These are phyloP conservation scores for Triticum turgidum DNA, from an alignment of 176 grass and related monocot species.

Conservation along the genomic window DNA sequence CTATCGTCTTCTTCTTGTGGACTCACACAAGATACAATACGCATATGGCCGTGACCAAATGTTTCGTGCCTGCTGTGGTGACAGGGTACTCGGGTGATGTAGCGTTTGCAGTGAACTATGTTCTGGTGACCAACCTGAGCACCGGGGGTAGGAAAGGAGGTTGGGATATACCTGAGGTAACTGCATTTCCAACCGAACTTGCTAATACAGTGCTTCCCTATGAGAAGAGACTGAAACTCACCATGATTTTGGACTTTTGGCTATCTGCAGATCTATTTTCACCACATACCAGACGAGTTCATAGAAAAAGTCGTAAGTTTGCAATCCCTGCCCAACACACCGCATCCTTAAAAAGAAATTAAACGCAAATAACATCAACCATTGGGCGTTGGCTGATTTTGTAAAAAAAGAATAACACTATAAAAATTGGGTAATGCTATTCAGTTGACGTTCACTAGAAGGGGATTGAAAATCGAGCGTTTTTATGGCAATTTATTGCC, in stretches of 20 bases:
- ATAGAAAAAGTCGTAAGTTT: conserved; percentile 52
- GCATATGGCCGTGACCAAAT: neutral
- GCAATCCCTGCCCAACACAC: no score
- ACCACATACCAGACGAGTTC: conserved; percentile 68
- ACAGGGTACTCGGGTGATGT: conserved; percentile 59
- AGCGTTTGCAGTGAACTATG: conserved; percentile 62
- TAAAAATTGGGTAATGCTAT: no score
- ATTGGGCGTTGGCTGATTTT: no score
- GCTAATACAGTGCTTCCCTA: no score
- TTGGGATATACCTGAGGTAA: conserved; percentile 56
- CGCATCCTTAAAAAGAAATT: no score
- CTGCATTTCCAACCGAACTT: neutral
- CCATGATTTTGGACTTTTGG: no score
- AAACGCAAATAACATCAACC: no score
- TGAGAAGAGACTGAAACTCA: no score
- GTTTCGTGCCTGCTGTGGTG: neutral
- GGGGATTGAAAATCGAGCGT: no score
- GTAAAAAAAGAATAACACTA: no score
- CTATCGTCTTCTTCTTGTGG: neutral
- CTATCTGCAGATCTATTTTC: conserved; percentile 58
- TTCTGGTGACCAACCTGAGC: conserved; percentile 69
- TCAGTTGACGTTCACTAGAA: no score
- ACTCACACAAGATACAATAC: neutral
- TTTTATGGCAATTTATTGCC: no score
- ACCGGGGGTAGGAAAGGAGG: conserved; percentile 50